Conservation (phyloP, 75 land plant species). For the Pseudotsuga menziesii region DNA sequence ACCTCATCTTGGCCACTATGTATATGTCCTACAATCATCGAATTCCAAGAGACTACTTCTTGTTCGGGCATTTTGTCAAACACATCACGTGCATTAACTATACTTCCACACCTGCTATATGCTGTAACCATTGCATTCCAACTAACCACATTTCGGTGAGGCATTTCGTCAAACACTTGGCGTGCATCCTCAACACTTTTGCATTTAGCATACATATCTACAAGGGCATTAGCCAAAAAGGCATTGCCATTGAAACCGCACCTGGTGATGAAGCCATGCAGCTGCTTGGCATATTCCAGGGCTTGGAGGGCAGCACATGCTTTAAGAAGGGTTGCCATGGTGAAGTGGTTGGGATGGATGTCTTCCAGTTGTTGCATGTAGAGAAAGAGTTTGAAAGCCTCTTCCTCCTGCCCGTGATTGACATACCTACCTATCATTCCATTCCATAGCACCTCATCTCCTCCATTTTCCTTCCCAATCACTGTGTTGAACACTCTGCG, state of each 20-base stretch:
- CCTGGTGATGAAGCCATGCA: background rate
- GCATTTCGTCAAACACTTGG: conserved; percentile 5
- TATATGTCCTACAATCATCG: conserved; percentile 13
- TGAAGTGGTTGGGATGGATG: too few relatives aligned
- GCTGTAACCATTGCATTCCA: conserved; percentile 15
- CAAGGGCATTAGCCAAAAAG: background rate
- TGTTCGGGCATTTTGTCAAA: conserved; percentile 14
- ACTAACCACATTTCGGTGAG: background rate
- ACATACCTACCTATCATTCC: conserved; percentile 30
- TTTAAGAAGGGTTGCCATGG: too few relatives aligned
- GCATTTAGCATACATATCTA: conserved; percentile 14
- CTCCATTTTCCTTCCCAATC: background rate
- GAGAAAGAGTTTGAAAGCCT: too few relatives aligned
- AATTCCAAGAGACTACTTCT: conserved; percentile 21
- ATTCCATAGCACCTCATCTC: conserved; percentile 38
- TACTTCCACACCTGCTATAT: conserved; percentile 4
- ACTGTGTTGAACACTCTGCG: conserved; percentile 21
- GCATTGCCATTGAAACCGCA: background rate
- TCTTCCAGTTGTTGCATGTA: background rate
- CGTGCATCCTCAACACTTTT: conserved; percentile 10
- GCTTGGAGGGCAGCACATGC: too few relatives aligned
- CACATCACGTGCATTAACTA: background rate
- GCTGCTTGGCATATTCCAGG: conserved; percentile 4
- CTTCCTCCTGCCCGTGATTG: too few relatives aligned
- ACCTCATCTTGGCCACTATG: conserved; percentile 7